Evolutionary conservation across 352 stramenopile species (phyloP).

Genomic region (Globisporangium uncinulatum): DNA sequence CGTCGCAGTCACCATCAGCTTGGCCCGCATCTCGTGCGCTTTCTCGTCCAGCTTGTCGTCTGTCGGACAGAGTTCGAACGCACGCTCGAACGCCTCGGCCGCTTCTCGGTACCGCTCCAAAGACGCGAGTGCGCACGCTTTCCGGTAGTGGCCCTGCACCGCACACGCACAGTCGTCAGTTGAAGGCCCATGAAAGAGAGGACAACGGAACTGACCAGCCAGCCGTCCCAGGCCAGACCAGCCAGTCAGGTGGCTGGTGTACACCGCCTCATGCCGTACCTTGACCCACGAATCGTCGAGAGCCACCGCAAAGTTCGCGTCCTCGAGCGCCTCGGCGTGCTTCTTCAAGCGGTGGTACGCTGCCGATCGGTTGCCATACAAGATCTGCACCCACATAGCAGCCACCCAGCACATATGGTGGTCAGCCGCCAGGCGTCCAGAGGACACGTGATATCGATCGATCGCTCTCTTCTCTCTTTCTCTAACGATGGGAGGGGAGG

Average conservation of each 20-base stretch:
- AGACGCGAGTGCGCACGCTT: constrained; percentile 55
- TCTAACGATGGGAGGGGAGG: too few relatives aligned
- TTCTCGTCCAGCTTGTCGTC: constrained; percentile 62
- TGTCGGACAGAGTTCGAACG: constrained; percentile 60
- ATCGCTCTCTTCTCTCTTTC: too few relatives aligned
- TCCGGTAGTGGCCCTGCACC: constrained; percentile 68
- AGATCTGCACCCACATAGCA: too few relatives aligned
- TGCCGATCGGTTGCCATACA: constrained; percentile 80
- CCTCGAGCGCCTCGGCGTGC: constrained; percentile 51
- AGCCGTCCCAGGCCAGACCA: too few relatives aligned
- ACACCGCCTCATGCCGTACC: too few relatives aligned
- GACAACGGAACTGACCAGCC: too few relatives aligned
- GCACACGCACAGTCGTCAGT: neutral
- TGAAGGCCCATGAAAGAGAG: neutral
- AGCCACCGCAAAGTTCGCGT: constrained; percentile 56
- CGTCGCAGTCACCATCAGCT: constrained; percentile 7
- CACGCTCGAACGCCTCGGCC: constrained; percentile 58
- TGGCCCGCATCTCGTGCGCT: constrained; percentile 54
- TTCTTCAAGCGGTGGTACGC: constrained; percentile 71
- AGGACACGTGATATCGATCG: too few relatives aligned
- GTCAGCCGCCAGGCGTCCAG: too few relatives aligned
- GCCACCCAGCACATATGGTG: neutral
- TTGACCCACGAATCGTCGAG: constrained; percentile 77
- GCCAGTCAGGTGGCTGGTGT: too few relatives aligned
- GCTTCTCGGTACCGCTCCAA: constrained; percentile 61